Base-by-base conservation (phyloP, 2,329 filamentous ascomycete genomes). In the Clarireedia paspali region DNA sequence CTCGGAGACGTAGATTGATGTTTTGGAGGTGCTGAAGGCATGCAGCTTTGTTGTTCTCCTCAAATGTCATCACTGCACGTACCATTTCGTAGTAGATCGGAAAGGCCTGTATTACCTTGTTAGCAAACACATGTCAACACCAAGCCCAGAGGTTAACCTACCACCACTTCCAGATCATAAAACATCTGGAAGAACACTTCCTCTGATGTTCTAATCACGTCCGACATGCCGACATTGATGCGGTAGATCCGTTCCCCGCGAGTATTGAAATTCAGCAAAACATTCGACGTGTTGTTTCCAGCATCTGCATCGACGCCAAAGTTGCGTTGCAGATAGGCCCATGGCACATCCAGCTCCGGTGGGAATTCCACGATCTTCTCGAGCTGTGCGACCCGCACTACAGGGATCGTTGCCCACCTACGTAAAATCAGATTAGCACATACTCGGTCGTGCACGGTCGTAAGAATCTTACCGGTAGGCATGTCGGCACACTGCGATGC, bases 101-200 rank as follows among this genome's bases (percentile, higher is more conserved):
- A 38, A 55, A 50, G 6, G 53, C 53, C 53, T 55, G 5, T 6
- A 20, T 42, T 42, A 15, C 17, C 7, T 42, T 15, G 0, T 40
- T 4, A 48, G 20, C 15, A 46, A 46, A 12, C 24, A 1, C 3
- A 23, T 24, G 10, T 14, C 17, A 6, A 23, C 2, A 9, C 4
- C 10, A 6, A 27, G 3, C 9, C 2, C 9, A 5, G 17, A n/a
- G 3, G 0, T 12, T 3, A 15, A 27, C 53, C 34, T 50, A 45
- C 53, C 10, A 44, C 46, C n/a, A 55, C 46, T 55, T 55, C 53
- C 17, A 50, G 36, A 14, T 55, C 53, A 39, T 55, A 50, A 9
- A 50, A 55, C 53, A 55, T 55, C 23, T 44, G 53, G 15, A 50
- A 55, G 15, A 55, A 55, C 4, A 55, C 46, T 34, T 55, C 53